Base-by-base conservation (phyloP, 139 green algal species). In the Ettlia oleoabundans region DNA sequence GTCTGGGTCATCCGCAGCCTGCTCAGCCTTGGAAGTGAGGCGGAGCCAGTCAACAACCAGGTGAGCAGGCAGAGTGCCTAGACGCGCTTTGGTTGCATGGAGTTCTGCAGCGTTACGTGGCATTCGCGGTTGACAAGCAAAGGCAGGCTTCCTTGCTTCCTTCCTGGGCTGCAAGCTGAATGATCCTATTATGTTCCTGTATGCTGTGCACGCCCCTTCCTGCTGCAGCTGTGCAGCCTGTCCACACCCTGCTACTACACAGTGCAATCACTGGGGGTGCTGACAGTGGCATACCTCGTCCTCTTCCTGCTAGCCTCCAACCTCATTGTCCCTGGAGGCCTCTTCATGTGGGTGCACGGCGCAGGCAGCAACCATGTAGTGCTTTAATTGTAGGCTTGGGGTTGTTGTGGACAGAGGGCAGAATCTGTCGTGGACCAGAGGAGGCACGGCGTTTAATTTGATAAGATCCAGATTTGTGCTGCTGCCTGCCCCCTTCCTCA, bases 1-100 rank as follows among this genome's bases (percentile, higher is more conserved):
- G 89, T 94, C 35, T 89, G 94, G 63, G 94, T 92, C 47, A 94
- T 98, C 69, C 83, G 91, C 32, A 83, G 84, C 30, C 85, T 98
- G 28, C 94, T 98, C 68, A 63, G 38, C 21, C 58, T 88, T 30
- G 86, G 86, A 6, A 78, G 70, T 22, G 62, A 83, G 41, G 70
- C 77, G 63, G 77, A 88, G 67, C 75, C 87, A 1, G 33, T 86
- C 53, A 87, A 82, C 78, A 86, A 86, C 42, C 51, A 64, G 70
- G 70, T 77, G 70, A n/a, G 70, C 42, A 32, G 55, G 15, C 55
- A 32, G 55, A 9, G 55, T 32, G 55, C 55, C 5, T 15, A 9
- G 18, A 5, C 55, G 5, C 30, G 55, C 55, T 22, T n/a, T 58
- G 47, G 47, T 15, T 58, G 47, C 13, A 10, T 58, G 15, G 47